Conservation (phyloP, 2,329 filamentous ascomycete genomes). For the Fusarium pininemorale region DNA sequence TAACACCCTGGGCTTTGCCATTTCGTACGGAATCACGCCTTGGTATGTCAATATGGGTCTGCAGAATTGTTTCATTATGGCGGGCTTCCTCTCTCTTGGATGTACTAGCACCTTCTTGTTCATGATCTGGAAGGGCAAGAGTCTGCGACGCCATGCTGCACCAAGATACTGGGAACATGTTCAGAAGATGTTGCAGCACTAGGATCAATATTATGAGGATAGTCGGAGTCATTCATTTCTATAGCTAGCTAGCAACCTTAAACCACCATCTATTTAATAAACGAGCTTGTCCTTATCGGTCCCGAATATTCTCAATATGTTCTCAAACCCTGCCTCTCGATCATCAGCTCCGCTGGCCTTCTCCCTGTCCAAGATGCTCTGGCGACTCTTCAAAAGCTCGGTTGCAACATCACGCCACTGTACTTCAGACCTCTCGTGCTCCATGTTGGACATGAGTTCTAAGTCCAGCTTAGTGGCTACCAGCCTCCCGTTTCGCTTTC, state of each 20-base stretch:
- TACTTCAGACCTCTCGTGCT: neutral
- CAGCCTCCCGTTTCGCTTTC: neutral
- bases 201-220: neutral
- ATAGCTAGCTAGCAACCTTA: neutral
- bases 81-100: neutral
- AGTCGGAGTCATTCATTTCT: neutral
- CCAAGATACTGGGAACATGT: neutral
- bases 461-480: neutral
- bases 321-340: neutral
- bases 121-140: neutral
- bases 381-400: neutral
- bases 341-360: neutral
- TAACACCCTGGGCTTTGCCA: neutral
- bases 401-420: conserved; percentile 1
- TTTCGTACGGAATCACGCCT: neutral
- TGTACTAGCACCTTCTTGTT: neutral
- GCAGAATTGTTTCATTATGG: neutral
- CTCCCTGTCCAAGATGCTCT: neutral
- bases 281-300: neutral
- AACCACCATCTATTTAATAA: neutral
- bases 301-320: neutral
- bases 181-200: neutral
- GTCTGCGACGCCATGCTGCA: neutral
- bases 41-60: neutral
- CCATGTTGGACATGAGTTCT: neutral